phyloP scores from a whole-genome alignment of 2,329 filamentous ascomycete species.

The Aspergillus candidus region DNA sequence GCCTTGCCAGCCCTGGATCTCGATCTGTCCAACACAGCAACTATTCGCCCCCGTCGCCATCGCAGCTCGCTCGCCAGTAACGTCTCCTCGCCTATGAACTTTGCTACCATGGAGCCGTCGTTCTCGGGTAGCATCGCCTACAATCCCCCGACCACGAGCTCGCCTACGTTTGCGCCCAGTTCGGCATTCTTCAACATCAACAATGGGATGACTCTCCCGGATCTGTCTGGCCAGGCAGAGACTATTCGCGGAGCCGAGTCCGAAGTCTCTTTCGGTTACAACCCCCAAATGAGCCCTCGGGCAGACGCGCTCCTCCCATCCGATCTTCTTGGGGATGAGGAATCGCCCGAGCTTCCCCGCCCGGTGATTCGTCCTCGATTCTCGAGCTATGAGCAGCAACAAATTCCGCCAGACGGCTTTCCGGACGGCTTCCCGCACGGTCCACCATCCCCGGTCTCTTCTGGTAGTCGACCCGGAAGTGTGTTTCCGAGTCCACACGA shows the following conservation, averaged over 20 bases:
- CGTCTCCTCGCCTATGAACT: slow-evolving; percentile 42
- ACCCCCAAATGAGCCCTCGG: slow-evolving; percentile 58
- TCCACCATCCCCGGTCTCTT: slow-evolving; percentile 42
- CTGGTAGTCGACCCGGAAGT: slow-evolving; percentile 39
- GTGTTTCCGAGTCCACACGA: slow-evolving; percentile 44
- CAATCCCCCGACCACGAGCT: slow-evolving; percentile 45
- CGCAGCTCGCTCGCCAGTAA: slow-evolving; percentile 43
- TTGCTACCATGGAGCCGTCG: slow-evolving; percentile 33
- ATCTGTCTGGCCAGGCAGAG: slow-evolving; percentile 35
- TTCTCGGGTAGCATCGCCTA: slow-evolving; percentile 41
- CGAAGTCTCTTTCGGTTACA: slow-evolving; percentile 48
- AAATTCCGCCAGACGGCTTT: slow-evolving; percentile 27
- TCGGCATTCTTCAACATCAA: slow-evolving; percentile 57
- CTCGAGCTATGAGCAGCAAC: slow-evolving; percentile 24
- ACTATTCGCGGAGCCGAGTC: slow-evolving; percentile 42
- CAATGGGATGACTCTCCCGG: slow-evolving; percentile 55
- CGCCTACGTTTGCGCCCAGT: slow-evolving; percentile 47
- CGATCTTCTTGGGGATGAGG: slow-evolving; percentile 54
- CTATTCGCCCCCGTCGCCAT: slow-evolving; percentile 41
- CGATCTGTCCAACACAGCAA: slow-evolving; percentile 35
- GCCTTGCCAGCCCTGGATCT: slow-evolving; percentile 38
- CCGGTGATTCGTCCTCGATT: slow-evolving; percentile 25
- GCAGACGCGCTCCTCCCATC: slow-evolving; percentile 57
- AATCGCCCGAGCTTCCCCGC: slow-evolving; percentile 33
- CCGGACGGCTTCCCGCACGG: slow-evolving; percentile 31